A percentile compares a stretch with the other conserved stretches of the same genome.
Conservation (phyloP, 148 eudicot species). For the Agrostemma githago region DNA sequence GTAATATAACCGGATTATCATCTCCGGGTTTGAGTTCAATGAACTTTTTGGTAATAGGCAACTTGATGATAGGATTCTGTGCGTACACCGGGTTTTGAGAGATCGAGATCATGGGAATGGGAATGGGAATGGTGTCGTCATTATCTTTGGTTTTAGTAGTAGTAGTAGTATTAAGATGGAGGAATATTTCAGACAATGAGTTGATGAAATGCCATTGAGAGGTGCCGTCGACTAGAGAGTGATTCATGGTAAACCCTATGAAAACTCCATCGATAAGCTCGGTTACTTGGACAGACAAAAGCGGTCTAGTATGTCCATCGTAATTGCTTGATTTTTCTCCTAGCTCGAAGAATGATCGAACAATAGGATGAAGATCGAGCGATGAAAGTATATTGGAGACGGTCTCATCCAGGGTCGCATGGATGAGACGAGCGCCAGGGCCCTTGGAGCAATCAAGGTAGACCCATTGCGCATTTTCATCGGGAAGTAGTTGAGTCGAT, state of each 20-base stretch:
- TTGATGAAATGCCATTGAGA: constrained; percentile 20
- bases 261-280: constrained; percentile 24
- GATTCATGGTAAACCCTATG: constrained; percentile 26
- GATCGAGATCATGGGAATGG: neutral
- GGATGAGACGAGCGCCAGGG: constrained; percentile 37
- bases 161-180: neutral
- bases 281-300: constrained; percentile 47
- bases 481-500: neutral
- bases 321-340: constrained; percentile 29
- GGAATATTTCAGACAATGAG: constrained; percentile 13
- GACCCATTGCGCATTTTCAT: constrained; percentile 11
- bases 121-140: neutral
- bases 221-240: constrained; percentile 20
- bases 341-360: constrained; percentile 33
- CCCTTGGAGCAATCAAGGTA: constrained; percentile 32
- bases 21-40: neutral
- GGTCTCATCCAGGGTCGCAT: constrained; percentile 27
- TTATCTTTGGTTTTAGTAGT: neutral
- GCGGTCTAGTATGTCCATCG: constrained; percentile 43
- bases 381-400: constrained; percentile 26
- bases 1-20: neutral
- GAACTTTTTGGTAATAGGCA: neutral
- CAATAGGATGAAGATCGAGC: constrained; percentile 16
- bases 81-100: neutral
- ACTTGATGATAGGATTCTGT: neutral